Conservation (phyloP, 164 flowering plant species). For the Magnolia kwangsiensis region DNA sequence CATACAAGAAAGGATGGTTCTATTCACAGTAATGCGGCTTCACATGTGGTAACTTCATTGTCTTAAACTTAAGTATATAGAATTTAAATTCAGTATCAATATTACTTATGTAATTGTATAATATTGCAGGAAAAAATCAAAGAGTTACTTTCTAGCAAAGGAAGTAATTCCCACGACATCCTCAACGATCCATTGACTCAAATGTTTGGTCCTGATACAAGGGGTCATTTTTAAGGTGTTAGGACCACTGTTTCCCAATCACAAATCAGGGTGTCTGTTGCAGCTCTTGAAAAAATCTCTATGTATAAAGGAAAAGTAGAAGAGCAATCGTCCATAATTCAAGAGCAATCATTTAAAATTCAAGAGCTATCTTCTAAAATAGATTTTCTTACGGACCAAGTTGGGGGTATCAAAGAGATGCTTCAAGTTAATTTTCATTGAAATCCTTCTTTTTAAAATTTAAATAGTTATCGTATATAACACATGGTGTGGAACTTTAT, state of each 20-base stretch:
- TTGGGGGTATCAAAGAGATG: slow-evolving; percentile 1
- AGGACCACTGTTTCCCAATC: not conserved
- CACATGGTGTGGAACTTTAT: not conserved
- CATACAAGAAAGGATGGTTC: slow-evolving; percentile 6
- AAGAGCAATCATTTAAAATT: not conserved
- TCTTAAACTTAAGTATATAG: not conserved
- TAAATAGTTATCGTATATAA: not conserved
- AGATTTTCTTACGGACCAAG: not conserved
- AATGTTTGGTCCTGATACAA: not conserved
- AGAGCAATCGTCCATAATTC: not conserved
- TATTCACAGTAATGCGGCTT: not conserved
- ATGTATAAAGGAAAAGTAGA: not conserved
- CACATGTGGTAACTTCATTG: not conserved
- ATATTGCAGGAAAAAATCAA: slow-evolving; percentile 3
- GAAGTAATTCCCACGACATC: not conserved
- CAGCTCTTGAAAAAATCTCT: not conserved
- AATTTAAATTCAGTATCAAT: not conserved
- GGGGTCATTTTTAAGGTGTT: not conserved
- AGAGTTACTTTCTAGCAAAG: not conserved
- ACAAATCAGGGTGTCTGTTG: not conserved
- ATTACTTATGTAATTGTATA: not conserved
- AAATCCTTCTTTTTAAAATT: slow-evolving; percentile 8
- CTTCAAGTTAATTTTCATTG: not conserved
- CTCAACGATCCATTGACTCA: slow-evolving; percentile 1
- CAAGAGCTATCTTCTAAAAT: not conserved